Evolutionary conservation across 768 basidiomycete genomes (phyloP).

Genomic region (Infundibulicybe gibba): DNA sequence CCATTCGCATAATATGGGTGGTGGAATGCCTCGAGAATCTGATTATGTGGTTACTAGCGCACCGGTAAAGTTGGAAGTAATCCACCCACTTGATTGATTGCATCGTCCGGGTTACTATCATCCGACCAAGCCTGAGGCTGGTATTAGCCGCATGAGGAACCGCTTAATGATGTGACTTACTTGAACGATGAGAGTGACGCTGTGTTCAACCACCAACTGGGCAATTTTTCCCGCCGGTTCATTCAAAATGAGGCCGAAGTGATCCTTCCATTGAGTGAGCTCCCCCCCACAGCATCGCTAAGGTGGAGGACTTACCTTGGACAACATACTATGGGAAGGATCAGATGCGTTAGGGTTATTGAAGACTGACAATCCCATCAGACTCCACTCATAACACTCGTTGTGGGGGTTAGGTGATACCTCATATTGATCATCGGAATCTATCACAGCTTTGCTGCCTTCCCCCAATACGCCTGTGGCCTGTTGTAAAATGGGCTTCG

Average conservation of each 20-base stretch:
- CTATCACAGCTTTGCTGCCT: slow-evolving; percentile 66
- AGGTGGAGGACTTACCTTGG: slow-evolving; percentile 41
- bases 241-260: slow-evolving; percentile 69
- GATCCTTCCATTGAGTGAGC: slow-evolving; percentile 40
- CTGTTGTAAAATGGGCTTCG: slow-evolving; percentile 58
- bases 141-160: too few relatives aligned
- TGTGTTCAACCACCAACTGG: slow-evolving; percentile 59
- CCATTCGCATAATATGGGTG: slow-evolving; percentile 64
- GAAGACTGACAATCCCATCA: slow-evolving; percentile 42
- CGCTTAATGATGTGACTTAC: slow-evolving; percentile 16
- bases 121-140: slow-evolving; percentile 55
- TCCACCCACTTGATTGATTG: slow-evolving; percentile 39
- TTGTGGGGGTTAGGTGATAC: slow-evolving; percentile 18
- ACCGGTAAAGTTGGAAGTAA: not conserved
- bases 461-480: slow-evolving; percentile 54
- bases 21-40: slow-evolving; percentile 65
- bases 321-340: slow-evolving; percentile 70
- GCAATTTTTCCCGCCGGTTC: slow-evolving; percentile 76
- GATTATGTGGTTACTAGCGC: not conserved
- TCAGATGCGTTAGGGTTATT: slow-evolving; percentile 62
- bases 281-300: not conserved
- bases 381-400: too few relatives aligned
- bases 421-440: slow-evolving; percentile 66
- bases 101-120: slow-evolving; percentile 36
- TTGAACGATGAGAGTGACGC: slow-evolving; percentile 55